Conservation (phyloP, 306 rosid genomes). For the Vicia sativa region DNA sequence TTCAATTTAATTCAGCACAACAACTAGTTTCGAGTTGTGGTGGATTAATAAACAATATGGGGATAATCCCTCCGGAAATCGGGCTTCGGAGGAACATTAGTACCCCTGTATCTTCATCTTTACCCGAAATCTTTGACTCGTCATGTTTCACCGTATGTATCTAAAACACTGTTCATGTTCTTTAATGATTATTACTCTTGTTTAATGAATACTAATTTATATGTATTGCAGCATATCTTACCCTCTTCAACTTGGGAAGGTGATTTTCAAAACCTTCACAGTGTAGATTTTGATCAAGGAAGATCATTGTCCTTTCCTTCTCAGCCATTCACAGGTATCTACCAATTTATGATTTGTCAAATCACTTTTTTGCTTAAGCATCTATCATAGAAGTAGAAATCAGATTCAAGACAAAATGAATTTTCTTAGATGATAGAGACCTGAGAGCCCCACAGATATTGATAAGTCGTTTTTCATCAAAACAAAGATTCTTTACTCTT, state of each 20-base stretch:
- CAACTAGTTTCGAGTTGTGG: conserved; percentile 63
- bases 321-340: conserved; percentile 71
- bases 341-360: conserved; percentile 37
- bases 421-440: conserved; percentile 41
- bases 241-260: conserved; percentile 67
- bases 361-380: conserved; percentile 32
- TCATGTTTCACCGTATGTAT: conserved; percentile 61
- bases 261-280: conserved; percentile 59
- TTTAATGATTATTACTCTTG: conserved; percentile 13
- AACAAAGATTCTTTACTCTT: conserved; percentile 13
- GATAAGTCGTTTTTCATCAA: conserved; percentile 41
- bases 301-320: conserved; percentile 54
- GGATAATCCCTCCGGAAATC: conserved; percentile 54
- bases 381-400: conserved; percentile 37
- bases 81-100: conserved; percentile 58
- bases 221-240: conserved; percentile 56
- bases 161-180: neutral
- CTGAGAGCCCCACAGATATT: conserved; percentile 36
- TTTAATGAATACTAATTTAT: neutral
- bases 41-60: conserved; percentile 59
- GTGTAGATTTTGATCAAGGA: conserved; percentile 57
- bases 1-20: conserved; percentile 64
- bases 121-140: conserved; percentile 69
- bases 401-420: conserved; percentile 38
- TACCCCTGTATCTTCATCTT: conserved; percentile 57